A percentile compares a stretch with the other conserved stretches of the same genome.
Conservation (phyloP, 768 basidiomycete species). For the Dictyophora rubrovolvata region DNA sequence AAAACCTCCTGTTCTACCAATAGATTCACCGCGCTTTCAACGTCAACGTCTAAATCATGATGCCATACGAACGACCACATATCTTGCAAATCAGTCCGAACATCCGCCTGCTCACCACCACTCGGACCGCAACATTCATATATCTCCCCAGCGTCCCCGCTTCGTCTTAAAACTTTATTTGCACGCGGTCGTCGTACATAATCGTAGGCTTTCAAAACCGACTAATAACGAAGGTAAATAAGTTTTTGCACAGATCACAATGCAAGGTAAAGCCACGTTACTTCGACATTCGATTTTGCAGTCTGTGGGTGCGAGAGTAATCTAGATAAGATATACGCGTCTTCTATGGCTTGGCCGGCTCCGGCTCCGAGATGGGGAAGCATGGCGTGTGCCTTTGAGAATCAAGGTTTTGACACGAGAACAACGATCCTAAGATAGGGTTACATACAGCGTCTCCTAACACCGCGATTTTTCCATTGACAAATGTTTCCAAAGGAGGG, state of each 20-base stretch:
- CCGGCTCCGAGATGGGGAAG: constrained; percentile 49
- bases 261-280: constrained; percentile 11
- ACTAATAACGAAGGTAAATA: constrained; percentile 20
- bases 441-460: constrained; percentile 36
- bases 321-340: constrained; percentile 36
- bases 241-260: not conserved
- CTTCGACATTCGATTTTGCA: constrained; percentile 30
- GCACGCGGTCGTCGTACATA: constrained; percentile 35
- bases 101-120: constrained; percentile 20
- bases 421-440: not conserved
- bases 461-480: constrained; percentile 36
- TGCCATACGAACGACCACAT: constrained; percentile 42
- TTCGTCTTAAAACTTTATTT: constrained; percentile 37
- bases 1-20: not conserved
- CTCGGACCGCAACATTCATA: constrained; percentile 32
- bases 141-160: constrained; percentile 32
- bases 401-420: no score
- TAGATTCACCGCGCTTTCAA: constrained; percentile 20
- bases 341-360: constrained; percentile 52
- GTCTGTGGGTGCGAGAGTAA: constrained; percentile 36
- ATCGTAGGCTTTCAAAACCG: constrained; percentile 38
- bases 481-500: constrained; percentile 35
- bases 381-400: constrained; percentile 40
- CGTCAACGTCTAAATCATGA: constrained; percentile 34
- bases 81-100: constrained; percentile 25